Evolutionary conservation across 2,329 filamentous ascomycete species (phyloP).

Genomic region (Cordyceps fumosorosea): DNA sequence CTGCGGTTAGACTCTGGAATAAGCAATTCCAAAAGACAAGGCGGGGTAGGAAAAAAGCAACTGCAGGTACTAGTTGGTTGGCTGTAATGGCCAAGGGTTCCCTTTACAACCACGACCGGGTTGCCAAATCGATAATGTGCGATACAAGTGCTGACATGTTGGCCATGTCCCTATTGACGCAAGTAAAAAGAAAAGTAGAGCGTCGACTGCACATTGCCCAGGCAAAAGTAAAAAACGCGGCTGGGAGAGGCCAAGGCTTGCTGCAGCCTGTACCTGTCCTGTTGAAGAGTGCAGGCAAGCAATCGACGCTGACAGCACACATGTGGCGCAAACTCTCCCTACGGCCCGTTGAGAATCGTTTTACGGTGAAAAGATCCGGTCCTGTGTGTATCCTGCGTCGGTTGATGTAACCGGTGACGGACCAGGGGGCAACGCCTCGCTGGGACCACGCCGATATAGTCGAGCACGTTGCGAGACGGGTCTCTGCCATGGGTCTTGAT

Average conservation of each 20-base stretch:
- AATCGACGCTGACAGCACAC: not conserved
- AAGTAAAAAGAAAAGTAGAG: not conserved
- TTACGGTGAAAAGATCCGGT: not conserved
- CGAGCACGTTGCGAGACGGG: not conserved
- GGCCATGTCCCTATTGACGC: not conserved
- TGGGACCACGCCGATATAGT: not conserved
- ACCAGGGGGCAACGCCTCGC: not conserved
- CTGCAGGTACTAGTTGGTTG: not conserved
- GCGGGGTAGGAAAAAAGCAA: conserved; percentile 7
- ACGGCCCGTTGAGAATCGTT: not conserved
- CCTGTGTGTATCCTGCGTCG: not conserved
- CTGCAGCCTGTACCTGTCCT: not conserved
- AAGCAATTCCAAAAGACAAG: conserved; percentile 3
- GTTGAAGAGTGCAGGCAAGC: not conserved
- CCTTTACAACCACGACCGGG: not conserved
- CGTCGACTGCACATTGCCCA: not conserved
- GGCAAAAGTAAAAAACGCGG: not conserved
- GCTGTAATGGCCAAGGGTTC: not conserved
- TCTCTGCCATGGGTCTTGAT: not conserved
- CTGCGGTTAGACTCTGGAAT: conserved; percentile 3
- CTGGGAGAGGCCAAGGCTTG: conserved; percentile 3
- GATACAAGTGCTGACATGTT: not conserved
- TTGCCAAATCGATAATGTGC: not conserved
- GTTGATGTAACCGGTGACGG: not conserved
- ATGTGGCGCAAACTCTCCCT: not conserved